Conservation (phyloP, 176 grass and related monocot species). For the Ampelocalamus luodianensis region DNA sequence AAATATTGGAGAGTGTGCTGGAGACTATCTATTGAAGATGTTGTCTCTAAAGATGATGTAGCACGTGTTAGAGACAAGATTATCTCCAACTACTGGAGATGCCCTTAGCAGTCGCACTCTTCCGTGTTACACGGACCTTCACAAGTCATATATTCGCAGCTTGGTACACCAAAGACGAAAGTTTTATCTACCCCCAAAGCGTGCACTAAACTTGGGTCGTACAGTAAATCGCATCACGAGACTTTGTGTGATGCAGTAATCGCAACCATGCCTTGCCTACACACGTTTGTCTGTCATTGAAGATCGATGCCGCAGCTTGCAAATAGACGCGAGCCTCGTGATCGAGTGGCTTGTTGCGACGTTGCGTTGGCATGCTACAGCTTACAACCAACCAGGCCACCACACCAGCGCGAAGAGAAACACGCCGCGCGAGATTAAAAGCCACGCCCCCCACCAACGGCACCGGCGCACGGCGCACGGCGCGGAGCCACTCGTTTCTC, state of each 20-base stretch:
- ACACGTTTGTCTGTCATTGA: background rate
- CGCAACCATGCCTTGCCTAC: background rate
- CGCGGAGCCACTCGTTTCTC: background rate
- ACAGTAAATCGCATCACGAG: slow-evolving; percentile 15
- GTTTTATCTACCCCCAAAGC: background rate
- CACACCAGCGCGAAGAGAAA: background rate
- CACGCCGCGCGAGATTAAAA: too few relatives aligned
- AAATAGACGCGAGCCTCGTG: background rate
- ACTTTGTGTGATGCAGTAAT: background rate
- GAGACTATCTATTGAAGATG: too few relatives aligned
- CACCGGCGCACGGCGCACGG: background rate
- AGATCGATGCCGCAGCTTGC: background rate
- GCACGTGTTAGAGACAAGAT: too few relatives aligned
- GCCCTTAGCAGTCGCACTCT: background rate
- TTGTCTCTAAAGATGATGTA: too few relatives aligned
- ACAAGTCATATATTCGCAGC: background rate
- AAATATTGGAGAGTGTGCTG: too few relatives aligned
- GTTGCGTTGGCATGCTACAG: background rate
- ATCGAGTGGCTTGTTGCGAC: background rate
- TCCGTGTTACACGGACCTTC: background rate
- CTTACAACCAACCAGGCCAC: background rate
- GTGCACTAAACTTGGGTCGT: background rate
- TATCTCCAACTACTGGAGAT: too few relatives aligned
- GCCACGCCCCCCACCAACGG: background rate
- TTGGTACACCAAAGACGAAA: background rate